Percentiles rank a stretch among this genome's conserved stretches.
Conservation (phyloP, 1,284 basidiomycete genomes). For the Entoloma clypeatum region DNA sequence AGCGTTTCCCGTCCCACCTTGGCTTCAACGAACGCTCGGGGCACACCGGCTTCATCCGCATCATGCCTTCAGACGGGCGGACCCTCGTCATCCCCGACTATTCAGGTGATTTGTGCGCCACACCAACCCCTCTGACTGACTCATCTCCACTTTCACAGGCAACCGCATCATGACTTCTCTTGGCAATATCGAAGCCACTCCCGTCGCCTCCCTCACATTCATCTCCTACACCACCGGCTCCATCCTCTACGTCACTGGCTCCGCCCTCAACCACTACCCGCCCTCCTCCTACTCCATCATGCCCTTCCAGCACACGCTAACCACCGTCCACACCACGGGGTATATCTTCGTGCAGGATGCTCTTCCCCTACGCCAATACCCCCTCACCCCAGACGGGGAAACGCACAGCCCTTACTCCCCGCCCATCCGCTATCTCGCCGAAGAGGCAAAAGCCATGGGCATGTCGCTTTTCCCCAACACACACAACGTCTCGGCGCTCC, state of each 20-base stretch:
- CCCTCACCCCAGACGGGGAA: conserved; percentile 30
- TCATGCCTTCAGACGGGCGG: conserved; percentile 48
- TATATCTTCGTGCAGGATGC: conserved; percentile 53
- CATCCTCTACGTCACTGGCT: conserved; percentile 60
- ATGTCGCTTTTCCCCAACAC: conserved; percentile 25
- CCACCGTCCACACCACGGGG: conserved; percentile 46
- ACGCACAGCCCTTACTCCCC: conserved; percentile 59
- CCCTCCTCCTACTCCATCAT: conserved; percentile 45
- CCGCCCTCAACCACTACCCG: conserved; percentile 49
- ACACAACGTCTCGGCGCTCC: conserved; percentile 31
- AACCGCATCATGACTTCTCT: conserved; percentile 60
- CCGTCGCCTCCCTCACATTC: conserved; percentile 52
- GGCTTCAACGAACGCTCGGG: conserved; percentile 67
- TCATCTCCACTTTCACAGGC: conserved; percentile 32
- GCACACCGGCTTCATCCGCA: conserved; percentile 54
- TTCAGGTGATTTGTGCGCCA: conserved; percentile 42
- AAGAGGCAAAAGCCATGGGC: conserved; percentile 36
- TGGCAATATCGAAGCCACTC: conserved; percentile 58
- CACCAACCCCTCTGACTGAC: not conserved
- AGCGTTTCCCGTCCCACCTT: conserved; percentile 48
- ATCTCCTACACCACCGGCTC: conserved; percentile 51
- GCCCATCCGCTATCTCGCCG: conserved; percentile 48
- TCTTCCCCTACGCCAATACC: conserved; percentile 46
- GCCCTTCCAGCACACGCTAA: conserved; percentile 52
- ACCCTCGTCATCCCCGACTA: conserved; percentile 61